Evolutionary conservation across 1,284 basidiomycete genomes (phyloP), one percentile per base, ranked within the genome.

Genomic region (Agroathelia rolfsii): DNA sequence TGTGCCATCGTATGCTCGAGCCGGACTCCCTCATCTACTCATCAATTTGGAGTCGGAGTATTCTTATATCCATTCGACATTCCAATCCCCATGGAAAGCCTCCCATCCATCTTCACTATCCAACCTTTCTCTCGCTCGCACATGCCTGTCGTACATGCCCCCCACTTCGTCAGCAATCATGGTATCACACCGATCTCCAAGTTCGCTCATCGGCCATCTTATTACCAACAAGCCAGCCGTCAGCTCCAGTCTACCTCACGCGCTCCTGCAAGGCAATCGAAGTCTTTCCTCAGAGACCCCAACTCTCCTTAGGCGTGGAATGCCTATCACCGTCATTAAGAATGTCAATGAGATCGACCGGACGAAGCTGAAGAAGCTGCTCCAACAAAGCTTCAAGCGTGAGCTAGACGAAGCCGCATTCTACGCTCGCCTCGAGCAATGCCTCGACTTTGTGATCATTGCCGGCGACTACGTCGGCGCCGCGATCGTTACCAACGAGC

Each of bases 141-240:
- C 78, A 37, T 99, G 95, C 53, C 71, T 99, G 22, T 64, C 71
- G 1, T 86, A 90, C 60, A 95, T 99, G 87, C 95, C 95, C 0
- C 74, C 82, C 8, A 76, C 84, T 1, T 89, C 93, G 3, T 94
- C 89, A 12, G 94, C 92, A 9, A 70, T 98, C 41, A 84, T 99
- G 70, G 95, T 97, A 32, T 95, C 90, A 9, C 95, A 99, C 61
- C 87, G 93, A 21, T 95, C 92, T 2, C 89, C 93, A 0, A 88
- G 86, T 37, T 88, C 87, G 2, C 75, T 99, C 40, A 97, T 99
- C 46, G 94, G 78, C 27, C 97, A 98, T 56, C 70, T 99, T 26
- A 94, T 99, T 52, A 99, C 95, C 30, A 98, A 98, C 61, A 95
- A 94, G 53, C 95, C 95, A 2, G 92, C 92, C 1, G 79, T 96